Evolutionary conservation across 768 basidiomycete species (phyloP), one percentile per base, ranked within the genome.

Genomic region (Tylopilus plumbeoviolaceoides): DNA sequence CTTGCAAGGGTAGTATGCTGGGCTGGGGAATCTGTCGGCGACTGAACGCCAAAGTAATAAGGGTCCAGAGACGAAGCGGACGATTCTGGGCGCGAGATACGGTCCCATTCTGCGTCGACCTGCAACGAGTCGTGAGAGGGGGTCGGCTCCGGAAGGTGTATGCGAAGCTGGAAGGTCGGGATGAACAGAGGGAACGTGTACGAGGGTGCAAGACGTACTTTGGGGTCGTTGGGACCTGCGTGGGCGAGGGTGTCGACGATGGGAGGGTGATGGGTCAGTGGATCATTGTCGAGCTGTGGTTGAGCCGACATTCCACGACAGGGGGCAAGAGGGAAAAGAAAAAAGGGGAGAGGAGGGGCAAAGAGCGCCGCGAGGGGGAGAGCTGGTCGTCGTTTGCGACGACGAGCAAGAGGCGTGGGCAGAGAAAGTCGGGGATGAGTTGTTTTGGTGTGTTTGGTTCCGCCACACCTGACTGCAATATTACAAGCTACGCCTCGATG

Each of bases 21-120:
- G 4, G 76, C 62, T 10, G 87, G 85, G 9, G 86, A 87, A 55
- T 82, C 82, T n/a, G 81, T 78, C 23, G 86, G 82, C 35, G 85
- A 84, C 59, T 76, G 79, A 23, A 81, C 69, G 44, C 87, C 84
- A 73, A 92, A 92, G 69, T 93, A 93, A 69, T 93, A 93, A 8
- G 90, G 89, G 74, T 92, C 91, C 50, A 93, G 76, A 41, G 90
- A 89, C 30, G 89, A 91, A 43, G 86, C 83, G 47, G 87, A 78
- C 27, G 91, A 91, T 20, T 74, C 74, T 39, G 89, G 83, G 66
- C 89, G 88, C 49, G 85, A 83, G 46, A 72, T 57, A 21, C 63
- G 31, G 53, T 74, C 67, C 41, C 67, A 66, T 47, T 82, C 81
- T 50, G 70, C 73, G 59, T 83, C 80, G 52, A 70, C 67, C 57